A percentile compares a stretch with the other conserved stretches of the same genome.
phyloP scores from a whole-genome alignment of 345 rosid genomes.

The Zanthoxylum bungeanum region DNA sequence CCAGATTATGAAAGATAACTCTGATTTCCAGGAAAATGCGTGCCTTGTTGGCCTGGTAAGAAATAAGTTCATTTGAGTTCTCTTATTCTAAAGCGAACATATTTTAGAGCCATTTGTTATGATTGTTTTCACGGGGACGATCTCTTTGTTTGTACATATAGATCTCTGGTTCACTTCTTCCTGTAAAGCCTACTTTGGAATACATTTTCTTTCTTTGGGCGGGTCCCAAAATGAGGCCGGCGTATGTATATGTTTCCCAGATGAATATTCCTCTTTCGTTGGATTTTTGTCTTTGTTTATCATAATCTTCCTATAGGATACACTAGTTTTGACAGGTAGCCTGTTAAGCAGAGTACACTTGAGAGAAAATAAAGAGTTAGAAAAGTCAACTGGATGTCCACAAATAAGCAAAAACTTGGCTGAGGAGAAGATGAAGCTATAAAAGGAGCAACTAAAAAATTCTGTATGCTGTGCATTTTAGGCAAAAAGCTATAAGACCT shows the following conservation, averaged over 20 bases:
- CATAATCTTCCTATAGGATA: not conserved
- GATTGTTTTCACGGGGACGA: not conserved
- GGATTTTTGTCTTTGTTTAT: not conserved
- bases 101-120: not conserved
- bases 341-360: not conserved
- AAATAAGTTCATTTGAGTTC: conserved; percentile 13
- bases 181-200: not conserved
- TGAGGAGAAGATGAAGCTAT: not conserved
- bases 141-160: not conserved
- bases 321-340: not conserved
- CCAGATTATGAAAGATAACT: conserved; percentile 74
- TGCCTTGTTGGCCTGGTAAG: conserved; percentile 93
- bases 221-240: not conserved
- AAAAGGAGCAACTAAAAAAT: not conserved
- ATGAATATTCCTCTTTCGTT: no score
- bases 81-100: conserved; percentile 10
- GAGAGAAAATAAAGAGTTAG: not conserved
- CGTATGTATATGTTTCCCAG: not conserved
- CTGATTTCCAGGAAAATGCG: conserved; percentile 93
- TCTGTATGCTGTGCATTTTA: no score
- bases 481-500: not conserved
- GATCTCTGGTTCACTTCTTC: not conserved
- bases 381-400: not conserved
- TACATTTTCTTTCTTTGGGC: not conserved
- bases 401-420: not conserved